Evolutionary conservation across 1,284 basidiomycete genomes (phyloP), one percentile per base, ranked within the genome.

Genomic region (Pseudozyma hubeiensis): DNA sequence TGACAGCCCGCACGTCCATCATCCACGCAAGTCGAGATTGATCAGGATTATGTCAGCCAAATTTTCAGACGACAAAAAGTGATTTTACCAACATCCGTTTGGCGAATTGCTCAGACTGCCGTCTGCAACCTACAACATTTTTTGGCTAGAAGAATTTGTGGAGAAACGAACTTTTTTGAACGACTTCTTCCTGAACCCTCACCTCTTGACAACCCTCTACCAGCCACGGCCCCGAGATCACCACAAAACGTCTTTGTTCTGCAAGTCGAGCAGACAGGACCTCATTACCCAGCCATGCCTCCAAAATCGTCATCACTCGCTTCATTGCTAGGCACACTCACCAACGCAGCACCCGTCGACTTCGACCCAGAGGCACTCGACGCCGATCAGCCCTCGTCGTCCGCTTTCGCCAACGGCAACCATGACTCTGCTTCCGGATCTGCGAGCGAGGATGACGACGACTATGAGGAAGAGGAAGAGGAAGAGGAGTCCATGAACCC

Each of bases 281-380:
- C 24, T 24, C 24, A 24, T 39, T 50, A 16, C 39, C 9, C 54
- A 35, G 17, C 10, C n/a, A 75, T 75, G 72, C 61, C 64, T 11
- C 67, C 72, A 13, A 75, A 64, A 31, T 34, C 10, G 14, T 64
- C 72, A 6, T 71, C 72, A 3, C 58, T 77, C 16, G 57, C 66
- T 5, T 66, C 65, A 3, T 47, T 64, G 33, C 46, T 75, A 31
- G 72, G 67, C 46, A 64, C 64, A 4, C 62, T 77, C 31, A 67
- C 63, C 19, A 71, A 58, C 17, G 71, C 68, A 6, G 72, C 72
- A 4, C 75, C 75, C 7, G 58, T 44, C 45, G 73, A 67, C 51
- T 76, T 62, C 33, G 76, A 75, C 31, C 69, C 76, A 1, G 73
- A 70, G 39, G 56, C 69, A 17, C 56, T 55, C 48, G 73, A 73